A percentile compares a stretch with the other conserved stretches of the same genome.
These are phyloP conservation scores for Durio zibethinus DNA, from an alignment of 345 rosid species.

Conservation along the genomic window DNA sequence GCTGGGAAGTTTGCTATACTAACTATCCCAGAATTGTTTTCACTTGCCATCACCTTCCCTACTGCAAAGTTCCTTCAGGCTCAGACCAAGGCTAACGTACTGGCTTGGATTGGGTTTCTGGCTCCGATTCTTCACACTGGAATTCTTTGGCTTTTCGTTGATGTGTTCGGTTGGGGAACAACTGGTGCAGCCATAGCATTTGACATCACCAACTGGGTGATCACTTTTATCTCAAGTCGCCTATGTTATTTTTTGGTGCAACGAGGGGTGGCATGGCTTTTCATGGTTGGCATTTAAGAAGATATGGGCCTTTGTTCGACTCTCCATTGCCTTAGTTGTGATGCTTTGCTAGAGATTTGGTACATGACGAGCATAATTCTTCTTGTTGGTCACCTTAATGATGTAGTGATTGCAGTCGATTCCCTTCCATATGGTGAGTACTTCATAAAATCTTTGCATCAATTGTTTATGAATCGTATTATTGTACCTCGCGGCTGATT, in stretches of 20 bases:
- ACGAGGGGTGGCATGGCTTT: slow-evolving; percentile 63
- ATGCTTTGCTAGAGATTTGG: slow-evolving; percentile 90
- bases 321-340: slow-evolving; percentile 75
- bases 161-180: slow-evolving; percentile 43
- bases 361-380: slow-evolving; percentile 76
- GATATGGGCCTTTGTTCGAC: slow-evolving; percentile 69
- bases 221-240: slow-evolving; percentile 38
- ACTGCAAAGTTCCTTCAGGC: slow-evolving; percentile 47
- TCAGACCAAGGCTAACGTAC: slow-evolving; percentile 53
- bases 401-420: slow-evolving; percentile 67
- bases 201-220: slow-evolving; percentile 47
- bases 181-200: slow-evolving; percentile 70
- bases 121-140: slow-evolving; percentile 39
- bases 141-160: slow-evolving; percentile 48
- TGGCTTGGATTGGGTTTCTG: slow-evolving; percentile 55
- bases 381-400: slow-evolving; percentile 60
- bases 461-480: background rate
- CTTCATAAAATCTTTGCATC: background rate
- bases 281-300: slow-evolving; percentile 62
- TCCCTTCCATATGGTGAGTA: slow-evolving; percentile 82
- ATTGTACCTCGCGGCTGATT: background rate
- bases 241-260: slow-evolving; percentile 57
- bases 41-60: slow-evolving; percentile 53
- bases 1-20: slow-evolving; percentile 58
- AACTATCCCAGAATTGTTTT: slow-evolving; percentile 60